Evolutionary conservation across 2,329 filamentous ascomycete genomes (phyloP), one percentile per base, ranked within the genome.

Genomic region (Hypoxylon sp.): DNA sequence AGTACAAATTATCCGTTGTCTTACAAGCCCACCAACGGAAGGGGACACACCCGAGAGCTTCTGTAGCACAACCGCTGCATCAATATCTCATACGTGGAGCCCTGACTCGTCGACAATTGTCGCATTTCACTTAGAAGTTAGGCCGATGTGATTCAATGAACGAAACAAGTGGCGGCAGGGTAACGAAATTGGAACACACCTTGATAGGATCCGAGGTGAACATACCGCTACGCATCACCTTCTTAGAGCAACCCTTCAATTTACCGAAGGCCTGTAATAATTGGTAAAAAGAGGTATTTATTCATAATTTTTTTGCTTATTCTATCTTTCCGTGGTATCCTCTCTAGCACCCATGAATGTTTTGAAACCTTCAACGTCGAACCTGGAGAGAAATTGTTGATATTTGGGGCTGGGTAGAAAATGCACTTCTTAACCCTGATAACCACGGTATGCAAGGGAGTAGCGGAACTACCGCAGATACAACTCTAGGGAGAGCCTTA

Each of bases 41-140:
- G 23, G 25, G 32, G 34, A 32, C 28, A 34, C 21, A 36, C 28
- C 28, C 41, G 30, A 38, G 10, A 43, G 41, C 10, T 14, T 38
- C 38, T 53, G 59, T 49, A 51, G 57, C 60, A 13, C 14, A 9
- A 49, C 38, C 21, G 19, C 45, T 63, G 21, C 51, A 41, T 57
- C 36, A 45, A 55, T 17, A 53, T 32, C 17, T 55, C 19, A 48
- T 41, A 55, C 3, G 25, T 36, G 28, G 25, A 48, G 50, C 10
- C n/a, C n/a, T 13, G 11, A 43, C 30, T 32, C 17, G 32, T 25
- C 46, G 17, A 21, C 32, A 25, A 30, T 25, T 9, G 32, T 53
- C 28, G 36, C 48, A 36, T 51, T 9, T 60, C 58, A 36, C 5
- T 11, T 10, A 32, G 9, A 30, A 38, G 2, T 49, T 30, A 28